These are phyloP conservation scores for Pythium phragmiticola DNA, from an alignment of 352 stramenopile species.

Conservation along the genomic window DNA sequence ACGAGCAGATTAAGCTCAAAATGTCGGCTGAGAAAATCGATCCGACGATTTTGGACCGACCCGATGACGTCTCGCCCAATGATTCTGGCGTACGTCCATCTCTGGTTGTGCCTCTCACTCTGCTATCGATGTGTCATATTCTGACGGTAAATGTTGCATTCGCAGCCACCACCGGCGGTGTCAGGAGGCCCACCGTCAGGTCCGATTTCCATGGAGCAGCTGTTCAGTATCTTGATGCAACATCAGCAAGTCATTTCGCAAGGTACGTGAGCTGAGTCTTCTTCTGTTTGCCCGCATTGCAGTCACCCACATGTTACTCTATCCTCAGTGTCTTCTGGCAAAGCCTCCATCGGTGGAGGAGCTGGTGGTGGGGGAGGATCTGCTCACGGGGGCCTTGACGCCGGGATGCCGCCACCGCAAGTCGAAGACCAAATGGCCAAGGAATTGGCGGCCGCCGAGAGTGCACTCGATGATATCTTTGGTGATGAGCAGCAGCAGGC, in stretches of 20 bases:
- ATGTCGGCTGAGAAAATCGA: constrained; percentile 74
- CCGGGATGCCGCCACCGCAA: constrained; percentile 27
- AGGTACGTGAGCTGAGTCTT: constrained; percentile 30
- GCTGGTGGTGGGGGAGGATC: constrained; percentile 6
- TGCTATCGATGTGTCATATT: not conserved
- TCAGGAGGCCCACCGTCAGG: constrained; percentile 23
- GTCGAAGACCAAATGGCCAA: constrained; percentile 86
- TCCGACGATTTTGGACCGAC: constrained; percentile 57
- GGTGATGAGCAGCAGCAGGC: constrained; percentile 70
- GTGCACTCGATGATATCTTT: constrained; percentile 83
- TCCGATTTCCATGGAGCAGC: constrained; percentile 81
- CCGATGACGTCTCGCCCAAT: constrained; percentile 77
- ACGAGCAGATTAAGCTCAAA: constrained; percentile 82
- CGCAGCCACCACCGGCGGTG: constrained; percentile 37
- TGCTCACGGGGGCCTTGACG: constrained; percentile 4
- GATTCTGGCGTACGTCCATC: constrained; percentile 62
- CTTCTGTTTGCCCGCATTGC: not conserved
- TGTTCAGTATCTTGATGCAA: constrained; percentile 87
- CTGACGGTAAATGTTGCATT: constrained; percentile 1
- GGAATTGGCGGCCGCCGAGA: constrained; percentile 75
- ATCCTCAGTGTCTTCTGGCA: constrained; percentile 39
- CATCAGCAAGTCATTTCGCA: constrained; percentile 88
- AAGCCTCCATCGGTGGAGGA: constrained; percentile 29
- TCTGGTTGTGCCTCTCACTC: not conserved
- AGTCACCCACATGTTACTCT: not conserved